Conservation (phyloP, 768 basidiomycete species). For the Neoboletus brunneissimus region DNA sequence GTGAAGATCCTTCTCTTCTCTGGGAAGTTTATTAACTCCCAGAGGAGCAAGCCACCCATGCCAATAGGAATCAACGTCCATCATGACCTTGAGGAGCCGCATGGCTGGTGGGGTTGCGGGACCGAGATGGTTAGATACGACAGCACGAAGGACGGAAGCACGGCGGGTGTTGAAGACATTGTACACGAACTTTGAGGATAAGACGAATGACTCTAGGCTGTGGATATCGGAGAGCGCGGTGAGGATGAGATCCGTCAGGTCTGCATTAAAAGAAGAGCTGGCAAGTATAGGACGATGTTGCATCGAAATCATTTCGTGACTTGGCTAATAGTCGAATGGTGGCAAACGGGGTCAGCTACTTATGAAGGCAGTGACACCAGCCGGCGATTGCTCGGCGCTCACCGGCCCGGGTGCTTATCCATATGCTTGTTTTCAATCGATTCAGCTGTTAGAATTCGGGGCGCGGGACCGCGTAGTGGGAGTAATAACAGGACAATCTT, state of each 20-base stretch:
- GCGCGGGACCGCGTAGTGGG: too few relatives aligned
- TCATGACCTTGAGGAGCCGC: conserved; percentile 17
- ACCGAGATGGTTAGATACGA: conserved; percentile 18
- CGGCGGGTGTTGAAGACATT: conserved; percentile 12
- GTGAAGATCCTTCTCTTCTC: not conserved
- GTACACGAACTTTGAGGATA: conserved; percentile 19
- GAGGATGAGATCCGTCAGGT: conserved; percentile 13
- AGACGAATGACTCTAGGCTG: conserved; percentile 9
- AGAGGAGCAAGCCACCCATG: conserved; percentile 16
- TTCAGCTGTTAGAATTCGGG: too few relatives aligned
- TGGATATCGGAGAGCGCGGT: conserved; percentile 8
- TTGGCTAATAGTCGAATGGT: too few relatives aligned
- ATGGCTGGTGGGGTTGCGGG: conserved; percentile 4
- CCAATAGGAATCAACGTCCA: conserved; percentile 14
- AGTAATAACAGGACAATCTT: too few relatives aligned
- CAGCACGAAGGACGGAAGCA: conserved; percentile 9
- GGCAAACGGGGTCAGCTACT: too few relatives aligned
- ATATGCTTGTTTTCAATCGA: too few relatives aligned
- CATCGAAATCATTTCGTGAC: not conserved
- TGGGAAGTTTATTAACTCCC: conserved; percentile 8
- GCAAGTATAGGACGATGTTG: not conserved
- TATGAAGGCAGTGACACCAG: too few relatives aligned
- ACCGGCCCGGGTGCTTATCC: too few relatives aligned
- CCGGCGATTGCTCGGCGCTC: too few relatives aligned
- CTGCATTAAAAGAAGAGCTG: conserved; percentile 9